Base-by-base conservation (phyloP, 306 rosid genomes). In the Casuarina cunninghamiana region DNA sequence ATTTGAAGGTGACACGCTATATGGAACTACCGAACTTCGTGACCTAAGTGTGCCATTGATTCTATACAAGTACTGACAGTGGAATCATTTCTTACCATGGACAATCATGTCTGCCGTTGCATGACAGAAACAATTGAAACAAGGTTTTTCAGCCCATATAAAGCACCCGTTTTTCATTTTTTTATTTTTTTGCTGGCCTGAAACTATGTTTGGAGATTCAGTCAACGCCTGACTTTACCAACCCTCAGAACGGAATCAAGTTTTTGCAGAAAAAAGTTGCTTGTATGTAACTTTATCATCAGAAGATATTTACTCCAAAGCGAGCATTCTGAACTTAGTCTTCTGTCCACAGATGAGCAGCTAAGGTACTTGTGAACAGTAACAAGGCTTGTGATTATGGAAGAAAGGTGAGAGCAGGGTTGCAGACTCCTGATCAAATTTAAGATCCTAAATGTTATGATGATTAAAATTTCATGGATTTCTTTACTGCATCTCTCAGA, bases 341-440 rank as follows among this genome's bases (percentile, higher is more conserved):
- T 63, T 17, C 9, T 62, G 46, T 76, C 51, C 55, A 81, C 88
- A 95, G 97, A 77, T 95, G 99, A 97, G 97, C 97, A 66, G 81
- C 97, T 15, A 88, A 79, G 81, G 99, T 95, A 83, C 90, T 89
- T 43, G 99, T 95, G 80, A 95, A 93, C 91, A 95, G 88, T 81
- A 79, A 72, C 43, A 85, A 79, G 67, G 99, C 97, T 79, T 93
- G 97, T 79, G 79, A 73, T 78, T 97, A 95, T 46, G 97, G 99
- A 75, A 78, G 96, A 81, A 90, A 92, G 98, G 98, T 90, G 78
- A 50, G 82, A 21, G 37, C 49, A 76, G 11, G 65, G 11, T 58
- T 54, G 75, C 32, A 26, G 32, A 26, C 32, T 26, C 32, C 32
- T 26, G 32, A 26, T 26, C 32, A 26, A 26, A 26, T 26, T 26